Base-by-base conservation (phyloP, 2,329 filamentous ascomycete genomes). In the Helotiales sp. region DNA sequence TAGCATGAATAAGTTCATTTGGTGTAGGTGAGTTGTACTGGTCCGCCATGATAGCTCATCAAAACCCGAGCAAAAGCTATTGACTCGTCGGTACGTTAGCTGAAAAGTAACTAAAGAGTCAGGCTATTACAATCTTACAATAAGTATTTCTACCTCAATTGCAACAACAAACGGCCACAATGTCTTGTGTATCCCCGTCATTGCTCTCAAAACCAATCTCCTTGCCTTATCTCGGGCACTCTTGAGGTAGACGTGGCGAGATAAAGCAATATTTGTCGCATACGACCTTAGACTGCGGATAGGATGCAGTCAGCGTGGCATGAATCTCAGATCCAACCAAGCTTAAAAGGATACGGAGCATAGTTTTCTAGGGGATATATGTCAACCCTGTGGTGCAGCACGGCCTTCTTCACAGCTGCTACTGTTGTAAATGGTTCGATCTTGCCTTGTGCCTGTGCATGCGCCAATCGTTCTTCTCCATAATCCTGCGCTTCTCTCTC, bases 271-370 rank as follows among this genome's bases (percentile, higher is more conserved):
- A 67, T 67, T 67, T 64, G 59, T 64, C 61, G 61, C 28, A 67
- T 61, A 67, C 43, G 55, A 64, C 66, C 43, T 68, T 63, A 65
- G 63, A 65, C 63, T 63, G 22, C 52, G 49, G 62, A 63, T 62
- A 68, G 61, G 43, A 61, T 61, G 47, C 65, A 8, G 34, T 61
- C 30, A 64, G 34, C 52, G 66, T 63, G 47, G 63, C 59, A 66
- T 67, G 58, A 67, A 62, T 60, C 50, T 69, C 62, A 67, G 64
- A 69, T 64, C 64, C 62, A 69, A 63, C 61, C 57, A 67, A 69
- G 61, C 58, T 54, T 67, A 65, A 67, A 69, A 67, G 57, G 57
- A 65, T 50, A 61, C 49, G 57, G 61, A 67, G 55, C 40, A 63
- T 65, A 69, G 55, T 45, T 34, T 66, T 67, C 63, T 49, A 37